These are phyloP conservation scores for Yamadazyma spencermartinsiae DNA, from an alignment of 1,139 yeast species.

Conservation along the genomic window DNA sequence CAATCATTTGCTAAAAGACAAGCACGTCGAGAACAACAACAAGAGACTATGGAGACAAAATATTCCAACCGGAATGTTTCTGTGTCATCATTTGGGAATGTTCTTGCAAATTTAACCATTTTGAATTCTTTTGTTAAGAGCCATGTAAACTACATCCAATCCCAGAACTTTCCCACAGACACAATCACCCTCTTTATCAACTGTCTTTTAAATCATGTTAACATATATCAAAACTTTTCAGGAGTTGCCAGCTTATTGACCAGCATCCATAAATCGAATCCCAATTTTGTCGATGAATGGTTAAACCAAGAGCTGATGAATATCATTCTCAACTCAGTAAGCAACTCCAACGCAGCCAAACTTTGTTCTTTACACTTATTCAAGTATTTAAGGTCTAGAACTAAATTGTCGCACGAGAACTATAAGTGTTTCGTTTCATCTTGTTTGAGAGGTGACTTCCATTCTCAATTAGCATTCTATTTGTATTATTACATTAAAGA, in stretches of 20 bases:
- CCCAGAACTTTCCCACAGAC: constrained; percentile 16
- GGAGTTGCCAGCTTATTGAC: constrained; percentile 28
- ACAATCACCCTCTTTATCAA: constrained; percentile 35
- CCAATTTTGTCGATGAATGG: constrained; percentile 21
- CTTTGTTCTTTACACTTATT: constrained; percentile 27
- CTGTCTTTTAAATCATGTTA: constrained; percentile 39
- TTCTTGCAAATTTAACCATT: constrained; percentile 30
- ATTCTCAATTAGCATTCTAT: constrained; percentile 28
- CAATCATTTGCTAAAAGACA: constrained; percentile 8
- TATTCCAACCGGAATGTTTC: constrained; percentile 25
- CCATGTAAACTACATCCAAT: constrained; percentile 27
- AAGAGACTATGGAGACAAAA: constrained; percentile 14
- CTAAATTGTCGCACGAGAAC: constrained; percentile 15
- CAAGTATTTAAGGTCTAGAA: constrained; percentile 19
- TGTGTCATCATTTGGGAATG: constrained; percentile 29
- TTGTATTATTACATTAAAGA: constrained; percentile 26
- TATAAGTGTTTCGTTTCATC: constrained; percentile 29
- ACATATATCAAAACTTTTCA: constrained; percentile 36
- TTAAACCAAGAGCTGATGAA: constrained; percentile 32
- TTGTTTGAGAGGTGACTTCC: constrained; percentile 26
- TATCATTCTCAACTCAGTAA: constrained; percentile 30
- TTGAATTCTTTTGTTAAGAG: constrained; percentile 24
- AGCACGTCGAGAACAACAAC: constrained; percentile 8
- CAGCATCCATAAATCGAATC: constrained; percentile 21
- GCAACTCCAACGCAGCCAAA: constrained; percentile 31